A percentile compares a stretch with the other conserved stretches of the same genome.
Evolutionary conservation across 2,329 filamentous ascomycete genomes (phyloP).

Genomic region (Aureobasidium pullulans): DNA sequence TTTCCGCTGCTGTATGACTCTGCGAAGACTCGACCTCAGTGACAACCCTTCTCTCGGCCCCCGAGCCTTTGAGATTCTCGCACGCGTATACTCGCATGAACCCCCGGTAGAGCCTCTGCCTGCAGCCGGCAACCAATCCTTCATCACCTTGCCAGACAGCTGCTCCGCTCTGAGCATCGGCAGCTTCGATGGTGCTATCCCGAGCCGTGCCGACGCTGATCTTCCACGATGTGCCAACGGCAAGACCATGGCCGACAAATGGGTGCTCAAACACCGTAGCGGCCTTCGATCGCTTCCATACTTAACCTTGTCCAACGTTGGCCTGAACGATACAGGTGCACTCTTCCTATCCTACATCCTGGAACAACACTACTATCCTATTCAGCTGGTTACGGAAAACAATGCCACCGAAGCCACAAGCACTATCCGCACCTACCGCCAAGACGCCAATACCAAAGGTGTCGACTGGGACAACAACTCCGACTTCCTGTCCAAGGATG

Average conservation of each 20-base stretch:
- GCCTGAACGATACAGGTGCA: slow-evolving; percentile 31
- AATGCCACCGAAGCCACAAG: slow-evolving; percentile 27
- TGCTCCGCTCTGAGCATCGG: slow-evolving; percentile 12
- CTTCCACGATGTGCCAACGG: slow-evolving; percentile 17
- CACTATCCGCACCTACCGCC: slow-evolving; percentile 25
- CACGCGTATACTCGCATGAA: slow-evolving; percentile 34
- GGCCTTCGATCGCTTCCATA: slow-evolving; percentile 35
- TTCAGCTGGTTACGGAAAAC: slow-evolving; percentile 27
- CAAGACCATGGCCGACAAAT: slow-evolving; percentile 14
- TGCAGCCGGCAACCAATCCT: slow-evolving; percentile 19
- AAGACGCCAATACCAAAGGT: slow-evolving; percentile 24
- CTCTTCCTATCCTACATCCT: slow-evolving; percentile 35
- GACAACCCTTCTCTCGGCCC: slow-evolving; percentile 35
- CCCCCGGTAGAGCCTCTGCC: slow-evolving; percentile 25
- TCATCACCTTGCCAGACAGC: slow-evolving; percentile 22
- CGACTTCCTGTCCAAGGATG: slow-evolving; percentile 24
- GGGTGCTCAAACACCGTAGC: slow-evolving; percentile 20
- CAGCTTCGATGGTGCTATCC: neutral
- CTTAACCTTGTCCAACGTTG: slow-evolving; percentile 29
- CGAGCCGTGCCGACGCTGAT: neutral
- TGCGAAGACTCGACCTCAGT: slow-evolving; percentile 40
- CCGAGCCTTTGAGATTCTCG: slow-evolving; percentile 39
- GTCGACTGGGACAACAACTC: slow-evolving; percentile 29
- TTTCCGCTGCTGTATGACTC: slow-evolving; percentile 35
- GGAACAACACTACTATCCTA: slow-evolving; percentile 31